Evolutionary conservation across 106 monocot genomes (phyloP).

Genomic region (Ottelia alismoides): DNA sequence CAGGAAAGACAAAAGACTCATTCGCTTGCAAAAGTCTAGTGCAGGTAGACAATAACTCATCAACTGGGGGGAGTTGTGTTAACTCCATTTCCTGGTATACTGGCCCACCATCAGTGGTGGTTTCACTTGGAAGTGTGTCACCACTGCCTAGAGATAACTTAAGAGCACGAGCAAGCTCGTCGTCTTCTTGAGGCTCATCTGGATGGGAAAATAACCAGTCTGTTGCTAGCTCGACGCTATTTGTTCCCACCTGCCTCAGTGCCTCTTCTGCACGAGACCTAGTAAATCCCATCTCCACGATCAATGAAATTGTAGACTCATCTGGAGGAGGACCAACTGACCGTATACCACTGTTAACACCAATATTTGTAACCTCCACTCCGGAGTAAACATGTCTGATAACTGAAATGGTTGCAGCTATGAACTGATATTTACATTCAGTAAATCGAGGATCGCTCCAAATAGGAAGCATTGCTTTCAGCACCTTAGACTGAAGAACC

Average conservation of each 20-base stretch:
- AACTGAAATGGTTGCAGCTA: constrained; percentile 58
- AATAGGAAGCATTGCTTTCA: constrained; percentile 84
- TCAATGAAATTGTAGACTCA: constrained; percentile 75
- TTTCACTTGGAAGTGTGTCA: constrained; percentile 40
- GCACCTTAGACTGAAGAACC: constrained; percentile 75
- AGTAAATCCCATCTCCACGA: constrained; percentile 94
- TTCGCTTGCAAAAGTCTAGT: constrained; percentile 58
- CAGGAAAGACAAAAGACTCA: constrained; percentile 73
- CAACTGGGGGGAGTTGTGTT: constrained; percentile 51
- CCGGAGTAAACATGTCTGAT: constrained; percentile 92
- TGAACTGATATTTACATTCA: constrained; percentile 71
- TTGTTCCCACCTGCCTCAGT: constrained; percentile 75
- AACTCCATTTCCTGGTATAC: constrained; percentile 40
- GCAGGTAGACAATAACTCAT: constrained; percentile 76
- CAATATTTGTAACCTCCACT: constrained; percentile 52
- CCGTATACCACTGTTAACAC: constrained; percentile 29
- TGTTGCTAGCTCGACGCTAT: constrained; percentile 91
- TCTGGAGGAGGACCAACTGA: constrained; percentile 67
- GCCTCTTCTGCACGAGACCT: constrained; percentile 93
- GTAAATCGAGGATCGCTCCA: constrained; percentile 82
- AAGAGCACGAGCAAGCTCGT: constrained; percentile 96
- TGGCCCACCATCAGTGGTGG: constrained; percentile 16
- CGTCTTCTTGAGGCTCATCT: constrained; percentile 98
- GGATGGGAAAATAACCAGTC: constrained; percentile 98
- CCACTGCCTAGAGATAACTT: constrained; percentile 86